Conservation (phyloP, 108 stramenopile species). For the Conticribra guillardii region DNA sequence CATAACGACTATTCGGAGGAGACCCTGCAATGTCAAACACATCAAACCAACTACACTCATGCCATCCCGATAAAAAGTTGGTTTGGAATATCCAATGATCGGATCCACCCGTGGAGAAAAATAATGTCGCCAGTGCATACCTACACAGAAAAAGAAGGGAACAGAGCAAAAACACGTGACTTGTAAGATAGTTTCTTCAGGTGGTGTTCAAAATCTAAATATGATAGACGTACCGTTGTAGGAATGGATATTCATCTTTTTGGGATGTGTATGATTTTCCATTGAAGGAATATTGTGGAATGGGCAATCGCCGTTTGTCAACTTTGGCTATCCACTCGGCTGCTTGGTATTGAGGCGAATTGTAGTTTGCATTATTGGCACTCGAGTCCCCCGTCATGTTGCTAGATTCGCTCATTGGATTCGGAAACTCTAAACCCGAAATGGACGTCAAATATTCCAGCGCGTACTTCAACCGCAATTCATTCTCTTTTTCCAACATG, state of each 20-base stretch:
- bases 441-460: constrained; percentile 33
- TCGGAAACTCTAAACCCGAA: constrained; percentile 5
- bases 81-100: constrained; percentile 9
- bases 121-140: constrained; percentile 37
- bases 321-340: constrained; percentile 31
- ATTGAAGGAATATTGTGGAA: constrained; percentile 16
- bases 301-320: constrained; percentile 19
- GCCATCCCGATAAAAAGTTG: constrained; percentile 27
- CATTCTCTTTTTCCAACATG: constrained; percentile 21
- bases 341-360: constrained; percentile 35
- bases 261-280: not conserved
- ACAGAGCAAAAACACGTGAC: no score
- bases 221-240: constrained; percentile 49
- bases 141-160: no score
- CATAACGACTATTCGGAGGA: not conserved
- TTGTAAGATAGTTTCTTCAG: no score
- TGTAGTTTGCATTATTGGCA: not conserved
- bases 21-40: constrained; percentile 3
- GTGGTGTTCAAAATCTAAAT: no score
- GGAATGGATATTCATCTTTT: constrained; percentile 37
- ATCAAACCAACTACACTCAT: constrained; percentile 42
- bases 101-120: constrained; percentile 33
- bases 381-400: not conserved
- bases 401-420: not conserved
- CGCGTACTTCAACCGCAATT: constrained; percentile 17